Percentiles rank a stretch among this genome's conserved stretches.
phyloP scores from a whole-genome alignment of 1,284 basidiomycete genomes.

The Rugosomyces carneus region DNA sequence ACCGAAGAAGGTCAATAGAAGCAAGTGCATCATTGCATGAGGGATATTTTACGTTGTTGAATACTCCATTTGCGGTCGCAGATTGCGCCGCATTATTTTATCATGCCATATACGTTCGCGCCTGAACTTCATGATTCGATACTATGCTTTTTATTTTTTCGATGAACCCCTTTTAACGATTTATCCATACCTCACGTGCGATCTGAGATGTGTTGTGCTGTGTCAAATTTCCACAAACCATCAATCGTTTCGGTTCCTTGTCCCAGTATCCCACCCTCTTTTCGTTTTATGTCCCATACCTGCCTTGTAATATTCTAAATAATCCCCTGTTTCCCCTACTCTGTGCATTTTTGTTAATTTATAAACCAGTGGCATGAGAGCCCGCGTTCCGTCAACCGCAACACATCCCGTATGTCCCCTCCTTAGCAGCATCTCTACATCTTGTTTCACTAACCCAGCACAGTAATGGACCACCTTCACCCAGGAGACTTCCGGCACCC shows the following conservation, averaged over 20 bases:
- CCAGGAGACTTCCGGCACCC: slow-evolving; percentile 7
- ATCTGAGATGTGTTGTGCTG: not conserved
- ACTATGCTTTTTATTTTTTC: slow-evolving; percentile 27
- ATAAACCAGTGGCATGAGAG: slow-evolving; percentile 1
- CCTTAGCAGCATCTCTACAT: not conserved
- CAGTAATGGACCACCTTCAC: slow-evolving; percentile 13
- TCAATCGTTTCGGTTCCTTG: slow-evolving; percentile 11
- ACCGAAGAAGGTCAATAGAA: slow-evolving; percentile 37
- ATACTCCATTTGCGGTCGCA: slow-evolving; percentile 17
- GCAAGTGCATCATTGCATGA: slow-evolving; percentile 68
- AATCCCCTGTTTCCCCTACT: slow-evolving; percentile 4
- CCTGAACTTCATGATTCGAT: slow-evolving; percentile 34
- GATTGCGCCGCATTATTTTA: slow-evolving; percentile 33
- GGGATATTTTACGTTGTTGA: slow-evolving; percentile 25
- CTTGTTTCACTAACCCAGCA: slow-evolving; percentile 3
- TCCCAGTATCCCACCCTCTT: not conserved
- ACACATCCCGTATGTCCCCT: slow-evolving; percentile 7
- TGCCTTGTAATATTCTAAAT: slow-evolving; percentile 6
- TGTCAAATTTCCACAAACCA: not conserved
- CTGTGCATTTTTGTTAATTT: too few species aligned
- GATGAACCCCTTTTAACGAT: too few species aligned
- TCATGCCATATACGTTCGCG: slow-evolving; percentile 55
- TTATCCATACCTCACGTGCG: slow-evolving; percentile 3
- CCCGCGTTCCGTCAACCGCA: not conserved
- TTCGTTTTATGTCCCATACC: not conserved